phyloP scores from a whole-genome alignment of 441 rosid genomes.

The Euphorbia neoarborescens region DNA sequence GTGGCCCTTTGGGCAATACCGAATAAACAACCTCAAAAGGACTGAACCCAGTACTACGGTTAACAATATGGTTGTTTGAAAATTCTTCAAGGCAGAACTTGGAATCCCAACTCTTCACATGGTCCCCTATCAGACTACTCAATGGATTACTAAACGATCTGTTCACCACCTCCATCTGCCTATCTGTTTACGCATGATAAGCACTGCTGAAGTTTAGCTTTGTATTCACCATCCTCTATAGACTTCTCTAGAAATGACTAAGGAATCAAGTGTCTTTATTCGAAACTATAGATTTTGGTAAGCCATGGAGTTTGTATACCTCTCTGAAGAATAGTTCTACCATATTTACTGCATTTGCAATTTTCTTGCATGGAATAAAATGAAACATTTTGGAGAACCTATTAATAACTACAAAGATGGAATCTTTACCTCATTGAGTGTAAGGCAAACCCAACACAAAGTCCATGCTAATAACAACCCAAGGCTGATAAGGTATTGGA shows the following conservation, averaged over 20 bases:
- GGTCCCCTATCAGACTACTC: not conserved
- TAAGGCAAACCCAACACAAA: not conserved
- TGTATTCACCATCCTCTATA: not conserved
- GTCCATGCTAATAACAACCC: not conserved
- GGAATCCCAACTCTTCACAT: not conserved
- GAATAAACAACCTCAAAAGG: not conserved
- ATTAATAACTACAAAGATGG: not conserved
- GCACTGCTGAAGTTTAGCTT: not conserved
- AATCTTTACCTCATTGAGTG: constrained; percentile 6
- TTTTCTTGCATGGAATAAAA: not conserved
- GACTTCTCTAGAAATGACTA: not conserved
- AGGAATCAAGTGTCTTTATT: constrained; percentile 3
- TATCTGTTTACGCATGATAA: no score
- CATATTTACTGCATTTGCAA: not conserved
- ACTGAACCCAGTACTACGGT: not conserved
- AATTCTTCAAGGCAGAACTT: not conserved
- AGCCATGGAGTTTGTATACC: not conserved
- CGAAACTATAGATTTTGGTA: not conserved
- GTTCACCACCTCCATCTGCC: not conserved
- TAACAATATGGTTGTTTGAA: not conserved
- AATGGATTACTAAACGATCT: not conserved
- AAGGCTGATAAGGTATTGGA: not conserved
- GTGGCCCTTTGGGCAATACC: no score
- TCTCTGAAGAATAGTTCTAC: not conserved
- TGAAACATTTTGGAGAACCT: not conserved